Conservation (phyloP, 441 rosid species). For the Populus tomentosa region DNA sequence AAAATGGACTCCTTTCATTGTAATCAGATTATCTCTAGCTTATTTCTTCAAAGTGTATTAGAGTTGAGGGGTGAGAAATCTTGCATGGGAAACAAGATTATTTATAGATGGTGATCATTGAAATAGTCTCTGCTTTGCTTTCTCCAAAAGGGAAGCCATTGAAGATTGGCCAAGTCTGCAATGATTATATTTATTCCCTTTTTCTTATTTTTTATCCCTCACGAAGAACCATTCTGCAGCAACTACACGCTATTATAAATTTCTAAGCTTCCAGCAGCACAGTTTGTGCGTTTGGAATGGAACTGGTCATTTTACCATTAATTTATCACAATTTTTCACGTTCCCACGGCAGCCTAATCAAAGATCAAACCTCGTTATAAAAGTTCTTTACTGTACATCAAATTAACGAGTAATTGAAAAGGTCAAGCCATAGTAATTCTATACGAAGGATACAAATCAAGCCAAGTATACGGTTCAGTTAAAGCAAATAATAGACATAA, state of each 20-base stretch:
- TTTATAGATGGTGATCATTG: neutral
- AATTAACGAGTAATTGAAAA: no score
- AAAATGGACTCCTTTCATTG: slow-evolving; percentile 17
- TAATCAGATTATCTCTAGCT: neutral
- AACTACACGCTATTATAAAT: neutral
- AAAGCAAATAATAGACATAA: no score
- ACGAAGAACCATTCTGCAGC: neutral
- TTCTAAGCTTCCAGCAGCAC: no score
- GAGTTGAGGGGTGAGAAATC: neutral
- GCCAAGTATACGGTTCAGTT: no score
- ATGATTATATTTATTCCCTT: no score
- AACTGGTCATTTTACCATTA: no score
- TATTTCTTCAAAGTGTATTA: neutral
- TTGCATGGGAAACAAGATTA: neutral
- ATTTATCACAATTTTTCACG: no score
- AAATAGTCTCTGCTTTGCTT: neutral
- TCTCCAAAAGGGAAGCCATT: no score
- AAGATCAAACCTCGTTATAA: neutral
- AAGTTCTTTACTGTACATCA: slow-evolving; percentile 17
- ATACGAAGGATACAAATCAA: no score
- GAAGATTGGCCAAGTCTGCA: no score
- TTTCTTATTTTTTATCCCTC: neutral
- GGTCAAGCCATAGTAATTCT: no score
- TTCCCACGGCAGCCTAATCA: neutral
- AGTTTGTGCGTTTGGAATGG: no score